Conservation (phyloP, 345 rosid species). For the Salix caprea region DNA sequence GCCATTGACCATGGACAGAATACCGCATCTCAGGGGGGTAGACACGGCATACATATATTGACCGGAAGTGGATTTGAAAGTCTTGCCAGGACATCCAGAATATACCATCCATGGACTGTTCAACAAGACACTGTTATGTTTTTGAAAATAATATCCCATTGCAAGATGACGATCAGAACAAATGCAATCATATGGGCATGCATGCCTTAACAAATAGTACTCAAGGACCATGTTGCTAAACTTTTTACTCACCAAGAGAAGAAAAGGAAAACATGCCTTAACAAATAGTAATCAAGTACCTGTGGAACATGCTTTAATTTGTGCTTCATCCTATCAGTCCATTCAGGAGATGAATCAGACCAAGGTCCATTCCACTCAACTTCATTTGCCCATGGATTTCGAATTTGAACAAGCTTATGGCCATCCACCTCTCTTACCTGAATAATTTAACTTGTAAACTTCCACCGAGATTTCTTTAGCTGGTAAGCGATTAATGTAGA, state of each 20-base stretch:
- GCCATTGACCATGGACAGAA: constrained; percentile 97
- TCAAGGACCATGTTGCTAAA: background rate
- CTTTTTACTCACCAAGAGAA: background rate
- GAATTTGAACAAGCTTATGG: constrained; percentile 95
- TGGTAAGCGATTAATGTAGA: background rate
- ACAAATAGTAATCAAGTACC: constrained; percentile 36
- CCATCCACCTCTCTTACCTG: constrained; percentile 99
- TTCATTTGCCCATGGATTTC: constrained; percentile 99
- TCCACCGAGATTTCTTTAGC: background rate
- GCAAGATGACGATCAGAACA: background rate
- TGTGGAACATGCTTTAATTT: constrained; percentile 89
- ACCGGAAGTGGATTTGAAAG: constrained; percentile 97
- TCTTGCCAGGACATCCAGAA: constrained; percentile 99
- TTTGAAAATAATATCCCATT: background rate
- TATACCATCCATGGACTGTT: constrained; percentile 97
- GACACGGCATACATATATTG: constrained; percentile 97
- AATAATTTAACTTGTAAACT: background rate
- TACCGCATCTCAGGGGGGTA: constrained; percentile 97
- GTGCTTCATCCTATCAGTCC: constrained; percentile 98
- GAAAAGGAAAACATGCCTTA: background rate
- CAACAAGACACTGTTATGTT: constrained; percentile 21
- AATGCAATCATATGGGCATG: constrained; percentile 5
- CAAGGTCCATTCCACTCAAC: constrained; percentile 99
- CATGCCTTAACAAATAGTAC: background rate
- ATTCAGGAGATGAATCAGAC: constrained; percentile 93